A percentile compares a stretch with the other conserved stretches of the same genome.
phyloP scores from a whole-genome alignment of 2,329 filamentous ascomycete species.

The Monilinia laxa region DNA sequence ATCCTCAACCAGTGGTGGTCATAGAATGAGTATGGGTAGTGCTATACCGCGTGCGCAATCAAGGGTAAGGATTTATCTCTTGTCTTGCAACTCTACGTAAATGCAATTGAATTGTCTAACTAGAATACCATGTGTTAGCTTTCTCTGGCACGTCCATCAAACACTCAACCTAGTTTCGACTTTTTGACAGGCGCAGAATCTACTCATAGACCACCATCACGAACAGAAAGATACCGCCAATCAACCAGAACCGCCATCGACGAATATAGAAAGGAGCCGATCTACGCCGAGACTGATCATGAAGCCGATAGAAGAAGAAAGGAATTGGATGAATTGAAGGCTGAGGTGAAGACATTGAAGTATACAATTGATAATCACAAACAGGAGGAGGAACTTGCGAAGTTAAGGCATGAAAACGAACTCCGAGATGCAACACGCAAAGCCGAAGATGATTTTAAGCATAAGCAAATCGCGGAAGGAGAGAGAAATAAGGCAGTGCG shows the following conservation, averaged over 20 bases:
- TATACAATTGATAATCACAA: slow-evolving; percentile 87
- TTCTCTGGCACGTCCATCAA: slow-evolving; percentile 50
- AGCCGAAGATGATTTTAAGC: slow-evolving; percentile 82
- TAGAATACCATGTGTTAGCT: slow-evolving; percentile 35
- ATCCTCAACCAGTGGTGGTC: slow-evolving; percentile 32
- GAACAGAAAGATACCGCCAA: slow-evolving; percentile 31
- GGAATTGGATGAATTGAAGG: slow-evolving; percentile 75
- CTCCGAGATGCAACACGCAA: slow-evolving; percentile 75
- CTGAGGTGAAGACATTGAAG: slow-evolving; percentile 81
- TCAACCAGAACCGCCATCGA: slow-evolving; percentile 56
- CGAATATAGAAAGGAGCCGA: slow-evolving; percentile 54
- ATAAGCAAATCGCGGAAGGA: slow-evolving; percentile 58
- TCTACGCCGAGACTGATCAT: slow-evolving; percentile 43
- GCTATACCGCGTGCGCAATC: slow-evolving; percentile 37
- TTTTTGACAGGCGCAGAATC: slow-evolving; percentile 55
- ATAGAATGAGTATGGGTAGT: slow-evolving; percentile 37
- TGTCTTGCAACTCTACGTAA: slow-evolving; percentile 5
- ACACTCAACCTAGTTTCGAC: slow-evolving; percentile 56
- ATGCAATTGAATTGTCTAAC: slow-evolving; percentile 15
- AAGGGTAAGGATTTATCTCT: slow-evolving; percentile 31
- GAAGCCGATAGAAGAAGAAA: slow-evolving; percentile 32
- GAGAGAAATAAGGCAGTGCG: slow-evolving; percentile 52
- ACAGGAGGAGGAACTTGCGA: slow-evolving; percentile 79
- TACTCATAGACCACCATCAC: slow-evolving; percentile 38
- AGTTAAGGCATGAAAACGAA: slow-evolving; percentile 79